Evolutionary conservation across 1,284 basidiomycete species (phyloP).

Genomic region (Trichosporon coremiiforme): DNA sequence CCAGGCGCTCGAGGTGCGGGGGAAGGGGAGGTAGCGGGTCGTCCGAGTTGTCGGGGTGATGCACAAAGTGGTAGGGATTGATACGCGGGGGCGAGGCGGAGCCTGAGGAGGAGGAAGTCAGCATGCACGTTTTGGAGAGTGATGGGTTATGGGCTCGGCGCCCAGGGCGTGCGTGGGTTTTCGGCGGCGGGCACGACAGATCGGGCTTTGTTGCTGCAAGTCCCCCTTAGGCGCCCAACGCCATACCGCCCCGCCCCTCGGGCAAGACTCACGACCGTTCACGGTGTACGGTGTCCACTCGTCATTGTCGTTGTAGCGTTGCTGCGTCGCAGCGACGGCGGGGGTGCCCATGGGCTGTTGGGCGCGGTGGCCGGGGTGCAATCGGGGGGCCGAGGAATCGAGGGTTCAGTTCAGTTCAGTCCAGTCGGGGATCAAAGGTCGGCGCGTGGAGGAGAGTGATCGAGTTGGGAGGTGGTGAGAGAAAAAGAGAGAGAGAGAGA

Average conservation of each 20-base stretch:
- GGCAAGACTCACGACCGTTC: constrained; percentile 5
- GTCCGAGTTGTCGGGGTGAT: constrained; percentile 30
- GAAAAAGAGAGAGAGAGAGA: too few species aligned
- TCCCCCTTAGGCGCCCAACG: too few species aligned
- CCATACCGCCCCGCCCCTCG: too few species aligned
- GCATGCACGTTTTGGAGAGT: background rate
- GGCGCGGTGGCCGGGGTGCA: background rate
- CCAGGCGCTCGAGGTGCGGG: constrained; percentile 32
- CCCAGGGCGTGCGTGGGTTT: background rate
- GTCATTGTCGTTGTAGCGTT: background rate
- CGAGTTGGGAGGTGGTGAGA: too few species aligned
- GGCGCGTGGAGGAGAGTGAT: background rate
- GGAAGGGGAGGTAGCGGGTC: constrained; percentile 33
- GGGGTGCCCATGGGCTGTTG: constrained; percentile 15
- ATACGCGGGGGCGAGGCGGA: constrained; percentile 30
- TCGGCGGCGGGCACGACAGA: background rate
- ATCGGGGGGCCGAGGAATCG: background rate
- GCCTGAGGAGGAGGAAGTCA: constrained; percentile 14
- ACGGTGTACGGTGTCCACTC: background rate
- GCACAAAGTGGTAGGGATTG: constrained; percentile 43
- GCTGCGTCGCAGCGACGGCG: constrained; percentile 11
- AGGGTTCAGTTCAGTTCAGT: too few species aligned
- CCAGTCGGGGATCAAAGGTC: background rate
- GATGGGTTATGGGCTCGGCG: background rate
- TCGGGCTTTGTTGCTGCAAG: too few species aligned